Evolutionary conservation across 352 stramenopile species (phyloP).

Genomic region (Chrysophaeum taylorii): DNA sequence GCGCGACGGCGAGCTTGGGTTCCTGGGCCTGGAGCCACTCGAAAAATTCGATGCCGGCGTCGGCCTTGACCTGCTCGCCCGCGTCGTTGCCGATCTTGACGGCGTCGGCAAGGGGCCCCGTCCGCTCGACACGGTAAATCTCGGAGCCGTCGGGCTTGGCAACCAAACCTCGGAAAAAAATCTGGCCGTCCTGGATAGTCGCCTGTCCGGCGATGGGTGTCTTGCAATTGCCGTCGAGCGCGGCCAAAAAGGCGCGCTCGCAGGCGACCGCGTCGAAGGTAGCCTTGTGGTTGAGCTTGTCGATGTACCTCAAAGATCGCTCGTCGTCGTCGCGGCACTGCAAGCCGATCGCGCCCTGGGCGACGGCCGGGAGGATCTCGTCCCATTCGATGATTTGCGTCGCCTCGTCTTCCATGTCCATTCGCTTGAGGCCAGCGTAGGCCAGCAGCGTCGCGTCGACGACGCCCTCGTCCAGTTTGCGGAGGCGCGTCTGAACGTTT

Average conservation of each 20-base stretch:
- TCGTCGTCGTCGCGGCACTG: slow-evolving; percentile 70
- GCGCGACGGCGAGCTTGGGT: background rate
- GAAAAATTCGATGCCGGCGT: slow-evolving; percentile 64
- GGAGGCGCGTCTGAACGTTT: slow-evolving; percentile 74
- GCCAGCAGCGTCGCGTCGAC: slow-evolving; percentile 71
- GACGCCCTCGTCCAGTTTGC: slow-evolving; percentile 71
- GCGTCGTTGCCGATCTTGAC: slow-evolving; percentile 59
- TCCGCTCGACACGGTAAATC: slow-evolving; percentile 44
- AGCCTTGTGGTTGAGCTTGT: slow-evolving; percentile 57
- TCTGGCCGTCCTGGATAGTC: slow-evolving; percentile 59
- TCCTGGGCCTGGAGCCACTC: slow-evolving; percentile 22
- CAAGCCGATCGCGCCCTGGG: slow-evolving; percentile 75
- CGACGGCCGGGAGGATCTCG: slow-evolving; percentile 73
- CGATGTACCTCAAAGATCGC: slow-evolving; percentile 61
- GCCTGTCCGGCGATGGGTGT: slow-evolving; percentile 78
- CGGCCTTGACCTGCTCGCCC: slow-evolving; percentile 61
- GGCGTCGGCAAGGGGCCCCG: slow-evolving; percentile 59
- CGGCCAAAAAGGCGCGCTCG: slow-evolving; percentile 68
- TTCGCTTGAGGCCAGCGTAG: slow-evolving; percentile 71
- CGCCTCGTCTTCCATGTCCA: slow-evolving; percentile 68
- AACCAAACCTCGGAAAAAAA: slow-evolving; percentile 70
- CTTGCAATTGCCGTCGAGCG: slow-evolving; percentile 78
- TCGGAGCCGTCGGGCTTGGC: slow-evolving; percentile 67
- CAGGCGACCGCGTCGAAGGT: slow-evolving; percentile 71
- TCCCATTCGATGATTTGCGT: slow-evolving; percentile 63